Evolutionary conservation across 495 filamentous ascomycete genomes (phyloP).

Genomic region (Aspergillus carlsbadensis): DNA sequence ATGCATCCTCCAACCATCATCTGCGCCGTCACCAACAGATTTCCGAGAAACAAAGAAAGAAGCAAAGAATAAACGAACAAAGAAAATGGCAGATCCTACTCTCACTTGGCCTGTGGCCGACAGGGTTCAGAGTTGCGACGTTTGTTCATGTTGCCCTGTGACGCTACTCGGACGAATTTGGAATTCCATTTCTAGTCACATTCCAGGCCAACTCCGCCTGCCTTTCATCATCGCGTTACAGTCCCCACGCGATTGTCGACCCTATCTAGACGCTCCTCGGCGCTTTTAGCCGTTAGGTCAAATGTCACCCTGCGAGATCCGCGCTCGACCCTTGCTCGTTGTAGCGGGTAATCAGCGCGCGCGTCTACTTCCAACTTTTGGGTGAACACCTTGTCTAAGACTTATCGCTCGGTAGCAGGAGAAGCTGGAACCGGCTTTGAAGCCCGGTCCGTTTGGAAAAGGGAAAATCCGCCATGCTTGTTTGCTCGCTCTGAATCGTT

Average conservation of each 20-base stretch:
- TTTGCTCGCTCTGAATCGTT: not conserved
- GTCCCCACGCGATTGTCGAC: conserved; percentile 2
- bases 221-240: conserved; percentile 13
- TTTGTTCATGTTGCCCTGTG: not conserved
- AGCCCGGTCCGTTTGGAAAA: not conserved
- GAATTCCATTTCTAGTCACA: conserved; percentile 17
- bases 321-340: not conserved
- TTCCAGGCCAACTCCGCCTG: conserved; percentile 3
- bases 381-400: conserved; percentile 15
- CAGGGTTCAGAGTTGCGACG: too few relatives aligned
- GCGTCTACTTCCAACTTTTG: not conserved
- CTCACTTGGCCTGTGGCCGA: not conserved
- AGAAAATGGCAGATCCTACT: conserved; percentile 5
- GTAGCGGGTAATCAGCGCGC: not conserved
- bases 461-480: not conserved
- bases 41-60: conserved; percentile 17
- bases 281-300: not conserved
- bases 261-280: conserved; percentile 4
- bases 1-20: conserved; percentile 9
- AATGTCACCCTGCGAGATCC: conserved; percentile 25
- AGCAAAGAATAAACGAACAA: conserved; percentile 15
- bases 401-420: not conserved
- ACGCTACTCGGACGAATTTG: conserved; percentile 2
- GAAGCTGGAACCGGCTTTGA: not conserved
- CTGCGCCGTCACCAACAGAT: conserved; percentile 5